phyloP scores from a whole-genome alignment of 768 basidiomycete genomes.

The Mycena galopus region DNA sequence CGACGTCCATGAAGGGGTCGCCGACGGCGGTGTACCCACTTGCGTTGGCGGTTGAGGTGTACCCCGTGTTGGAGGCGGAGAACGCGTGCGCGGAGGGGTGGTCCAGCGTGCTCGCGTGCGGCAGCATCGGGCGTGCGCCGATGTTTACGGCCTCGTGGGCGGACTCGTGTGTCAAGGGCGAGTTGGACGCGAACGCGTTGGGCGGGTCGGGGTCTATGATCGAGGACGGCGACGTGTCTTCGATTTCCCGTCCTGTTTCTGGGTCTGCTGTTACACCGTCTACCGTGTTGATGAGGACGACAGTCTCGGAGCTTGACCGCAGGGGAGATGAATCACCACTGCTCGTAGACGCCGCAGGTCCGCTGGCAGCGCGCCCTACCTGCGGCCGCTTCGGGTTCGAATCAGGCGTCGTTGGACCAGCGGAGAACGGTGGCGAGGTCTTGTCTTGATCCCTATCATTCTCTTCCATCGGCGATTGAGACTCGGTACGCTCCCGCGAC shows the following conservation, averaged over 20 bases:
- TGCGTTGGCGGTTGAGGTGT: too few relatives aligned
- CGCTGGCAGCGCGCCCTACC: conserved; percentile 14
- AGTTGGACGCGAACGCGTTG: conserved; percentile 1
- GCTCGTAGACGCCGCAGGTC: not conserved
- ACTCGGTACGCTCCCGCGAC: too few relatives aligned
- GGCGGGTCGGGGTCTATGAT: not conserved
- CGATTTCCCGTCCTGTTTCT: not conserved
- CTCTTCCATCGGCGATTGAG: not conserved
- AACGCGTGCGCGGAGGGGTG: not conserved
- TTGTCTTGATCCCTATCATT: not conserved
- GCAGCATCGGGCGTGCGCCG: not conserved
- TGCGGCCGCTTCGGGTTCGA: conserved; percentile 30
- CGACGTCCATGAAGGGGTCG: not conserved
- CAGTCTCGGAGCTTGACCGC: not conserved
- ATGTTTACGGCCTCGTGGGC: not conserved
- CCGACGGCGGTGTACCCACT: too few relatives aligned
- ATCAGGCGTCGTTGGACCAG: conserved; percentile 28
- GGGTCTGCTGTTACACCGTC: too few relatives aligned
- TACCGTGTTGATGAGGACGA: too few relatives aligned
- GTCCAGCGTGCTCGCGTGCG: conserved; percentile 1
- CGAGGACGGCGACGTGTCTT: too few relatives aligned
- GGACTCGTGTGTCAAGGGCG: not conserved
- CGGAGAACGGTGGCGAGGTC: not conserved
- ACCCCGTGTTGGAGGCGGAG: not conserved
- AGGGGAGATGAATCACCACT: not conserved